Evolutionary conservation across 2,329 filamentous ascomycete species (phyloP), one percentile per base, ranked within the genome.

Genomic region (Chrysosporium keratinophilum): DNA sequence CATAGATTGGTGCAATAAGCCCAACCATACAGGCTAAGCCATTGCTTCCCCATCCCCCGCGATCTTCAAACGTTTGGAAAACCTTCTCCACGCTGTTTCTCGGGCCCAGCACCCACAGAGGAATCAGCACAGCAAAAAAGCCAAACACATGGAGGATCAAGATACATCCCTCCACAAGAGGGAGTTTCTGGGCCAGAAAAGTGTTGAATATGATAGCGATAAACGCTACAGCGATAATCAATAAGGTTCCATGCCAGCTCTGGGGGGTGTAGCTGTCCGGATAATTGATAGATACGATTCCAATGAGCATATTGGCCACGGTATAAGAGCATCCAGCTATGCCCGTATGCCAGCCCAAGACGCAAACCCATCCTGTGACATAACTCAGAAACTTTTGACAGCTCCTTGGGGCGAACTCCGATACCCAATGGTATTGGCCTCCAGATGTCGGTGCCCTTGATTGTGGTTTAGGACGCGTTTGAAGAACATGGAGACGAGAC

Each of bases 361-460:
- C 64, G 33, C 61, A 57, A 31, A 66, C 57, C 64, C 64, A 66
- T 10, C 64, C 64, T 52, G 55, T 52, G 20, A 55, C 55, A 50
- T 65, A 70, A 50, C 66, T 68, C 35, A 70, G 56, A 35, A 67
- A 65, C 37, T 62, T 65, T 56, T 69, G 66, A 37, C 54, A 63
- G 9, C 56, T 59, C n/a, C 58, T 59, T 5, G 67, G 67, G 12
- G 67, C 64, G 52, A 69, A 69, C 56, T 69, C 65, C 6, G 63
- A 65, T 0, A 67, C 65, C 66, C 65, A 68, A 50, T 67, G 66
- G 54, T 67, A 67, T 53, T 68, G 65, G n/a, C 65, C 65, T 40
- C 68, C 68, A 28, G 64, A 63, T 0, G 69, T 69, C 7, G 69
- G 70, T 10, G 67, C 64, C 69, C 64, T 66, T 12, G 14, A 41